Conservation (phyloP, 1,139 yeast species). For the Diutina pseudorugosa region DNA sequence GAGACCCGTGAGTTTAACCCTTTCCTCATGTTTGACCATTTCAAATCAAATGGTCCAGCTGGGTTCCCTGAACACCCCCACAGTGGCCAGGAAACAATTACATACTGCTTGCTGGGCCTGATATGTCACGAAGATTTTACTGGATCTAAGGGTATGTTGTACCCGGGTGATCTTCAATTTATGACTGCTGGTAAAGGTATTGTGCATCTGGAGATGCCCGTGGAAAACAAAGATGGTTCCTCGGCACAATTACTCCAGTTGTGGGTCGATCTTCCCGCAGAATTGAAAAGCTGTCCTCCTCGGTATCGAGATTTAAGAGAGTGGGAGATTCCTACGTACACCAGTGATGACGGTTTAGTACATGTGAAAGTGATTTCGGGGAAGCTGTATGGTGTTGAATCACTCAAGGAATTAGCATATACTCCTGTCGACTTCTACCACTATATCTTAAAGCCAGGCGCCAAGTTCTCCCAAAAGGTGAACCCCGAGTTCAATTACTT, state of each 20-base stretch:
- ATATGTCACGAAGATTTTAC: slow-evolving; percentile 90
- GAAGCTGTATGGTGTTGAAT: slow-evolving; percentile 59
- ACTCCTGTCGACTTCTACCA: slow-evolving; percentile 77
- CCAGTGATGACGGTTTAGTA: slow-evolving; percentile 55
- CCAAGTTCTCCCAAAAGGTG: slow-evolving; percentile 48
- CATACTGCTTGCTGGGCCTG: slow-evolving; percentile 61
- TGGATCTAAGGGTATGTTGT: slow-evolving; percentile 65
- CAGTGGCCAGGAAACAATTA: slow-evolving; percentile 82
- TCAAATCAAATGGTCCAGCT: slow-evolving; percentile 27
- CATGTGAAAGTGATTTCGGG: slow-evolving; percentile 71
- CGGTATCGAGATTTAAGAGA: slow-evolving; percentile 69
- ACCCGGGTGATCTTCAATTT: slow-evolving; percentile 82
- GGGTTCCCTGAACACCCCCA: slow-evolving; percentile 94
- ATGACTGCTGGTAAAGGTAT: slow-evolving; percentile 93
- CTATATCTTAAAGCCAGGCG: slow-evolving; percentile 56
- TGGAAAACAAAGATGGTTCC: slow-evolving; percentile 42
- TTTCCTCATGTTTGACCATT: slow-evolving; percentile 77
- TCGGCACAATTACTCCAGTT: slow-evolving; percentile 67
- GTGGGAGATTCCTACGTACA: slow-evolving; percentile 56
- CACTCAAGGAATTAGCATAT: slow-evolving; percentile 69
- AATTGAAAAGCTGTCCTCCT: slow-evolving; percentile 58
- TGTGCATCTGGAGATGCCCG: slow-evolving; percentile 80
- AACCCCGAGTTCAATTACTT: slow-evolving; percentile 60
- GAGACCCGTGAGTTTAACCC: slow-evolving; percentile 67
- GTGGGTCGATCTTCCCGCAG: slow-evolving; percentile 82